Conservation (phyloP, 1,139 yeast genomes). For the Petasospora rhodanensis region DNA sequence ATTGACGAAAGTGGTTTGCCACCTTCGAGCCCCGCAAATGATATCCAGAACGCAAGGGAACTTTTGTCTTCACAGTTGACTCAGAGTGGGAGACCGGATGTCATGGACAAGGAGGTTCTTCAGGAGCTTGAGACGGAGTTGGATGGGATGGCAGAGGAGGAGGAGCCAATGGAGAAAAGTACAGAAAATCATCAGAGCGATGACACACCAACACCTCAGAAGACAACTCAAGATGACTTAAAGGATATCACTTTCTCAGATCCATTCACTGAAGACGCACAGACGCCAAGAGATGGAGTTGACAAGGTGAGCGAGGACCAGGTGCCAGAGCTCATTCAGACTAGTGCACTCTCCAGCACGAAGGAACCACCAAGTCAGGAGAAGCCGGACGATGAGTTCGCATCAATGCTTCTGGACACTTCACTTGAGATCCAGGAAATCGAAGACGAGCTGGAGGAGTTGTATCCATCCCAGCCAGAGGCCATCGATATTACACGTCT, state of each 20-base stretch:
- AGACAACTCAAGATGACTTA: too few relatives aligned
- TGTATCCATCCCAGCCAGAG: slow-evolving; percentile 26
- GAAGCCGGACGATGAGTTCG: neutral
- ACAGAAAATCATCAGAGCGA: too few relatives aligned
- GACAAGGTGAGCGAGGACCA: too few relatives aligned
- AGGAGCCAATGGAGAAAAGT: too few relatives aligned
- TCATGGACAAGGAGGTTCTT: neutral
- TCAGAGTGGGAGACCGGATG: slow-evolving; percentile 1
- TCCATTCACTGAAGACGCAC: too few relatives aligned
- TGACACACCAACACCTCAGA: too few relatives aligned
- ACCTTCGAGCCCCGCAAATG: slow-evolving; percentile 16
- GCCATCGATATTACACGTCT: slow-evolving; percentile 14
- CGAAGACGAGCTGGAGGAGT: slow-evolving; percentile 24
- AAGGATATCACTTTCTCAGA: neutral
- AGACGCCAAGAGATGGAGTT: too few relatives aligned
- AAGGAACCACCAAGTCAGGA: neutral
- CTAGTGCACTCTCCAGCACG: too few relatives aligned
- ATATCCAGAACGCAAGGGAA: slow-evolving; percentile 15
- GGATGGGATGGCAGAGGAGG: too few relatives aligned
- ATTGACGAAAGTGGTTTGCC: slow-evolving; percentile 1
- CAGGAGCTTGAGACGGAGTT: too few relatives aligned
- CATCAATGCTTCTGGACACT: slow-evolving; percentile 5
- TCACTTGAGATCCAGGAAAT: slow-evolving; percentile 17
- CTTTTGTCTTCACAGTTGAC: slow-evolving; percentile 13
- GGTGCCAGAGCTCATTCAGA: too few relatives aligned